Percentiles rank a stretch among this genome's conserved stretches.
phyloP scores from a whole-genome alignment of 2,329 filamentous ascomycete genomes.

The Cercospora sesami region DNA sequence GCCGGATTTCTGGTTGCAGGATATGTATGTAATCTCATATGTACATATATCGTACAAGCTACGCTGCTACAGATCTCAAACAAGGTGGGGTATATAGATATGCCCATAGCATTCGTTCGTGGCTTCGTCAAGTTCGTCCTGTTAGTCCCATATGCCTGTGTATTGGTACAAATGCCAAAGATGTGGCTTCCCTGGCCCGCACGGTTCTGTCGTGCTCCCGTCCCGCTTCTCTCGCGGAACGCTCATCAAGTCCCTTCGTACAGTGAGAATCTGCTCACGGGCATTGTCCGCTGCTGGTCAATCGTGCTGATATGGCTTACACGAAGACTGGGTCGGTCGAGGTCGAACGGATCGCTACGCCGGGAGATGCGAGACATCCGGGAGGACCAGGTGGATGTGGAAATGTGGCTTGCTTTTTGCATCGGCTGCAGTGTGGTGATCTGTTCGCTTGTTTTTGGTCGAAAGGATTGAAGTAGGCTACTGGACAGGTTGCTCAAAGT shows the following conservation, averaged over 20 bases:
- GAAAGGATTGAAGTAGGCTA: slow-evolving; percentile 18
- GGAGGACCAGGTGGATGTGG: slow-evolving; percentile 17
- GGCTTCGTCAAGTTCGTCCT: neutral
- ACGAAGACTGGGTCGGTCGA: slow-evolving; percentile 20
- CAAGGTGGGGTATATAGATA: neutral
- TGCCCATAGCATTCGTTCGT: neutral
- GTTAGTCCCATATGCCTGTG: neutral
- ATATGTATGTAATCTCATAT: neutral
- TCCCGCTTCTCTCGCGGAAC: neutral
- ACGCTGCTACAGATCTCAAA: neutral
- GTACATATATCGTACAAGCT: neutral
- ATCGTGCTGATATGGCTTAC: slow-evolving; percentile 9
- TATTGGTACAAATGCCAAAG: neutral
- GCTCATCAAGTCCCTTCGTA: slow-evolving; percentile 7
- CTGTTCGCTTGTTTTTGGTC: slow-evolving; percentile 7
- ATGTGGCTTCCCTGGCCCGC: neutral
- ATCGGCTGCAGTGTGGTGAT: slow-evolving; percentile 3
- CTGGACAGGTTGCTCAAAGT: slow-evolving; percentile 25
- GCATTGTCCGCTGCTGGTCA: neutral
- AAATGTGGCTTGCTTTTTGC: slow-evolving; percentile 15
- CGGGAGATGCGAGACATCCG: slow-evolving; percentile 17
- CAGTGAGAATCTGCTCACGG: neutral
- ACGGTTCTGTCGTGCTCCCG: slow-evolving; percentile 1
- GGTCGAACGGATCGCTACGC: slow-evolving; percentile 30
- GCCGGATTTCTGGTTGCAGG: neutral